phyloP scores from a whole-genome alignment of 169 alveolate genomes.

The Plasmodium falciparum region DNA sequence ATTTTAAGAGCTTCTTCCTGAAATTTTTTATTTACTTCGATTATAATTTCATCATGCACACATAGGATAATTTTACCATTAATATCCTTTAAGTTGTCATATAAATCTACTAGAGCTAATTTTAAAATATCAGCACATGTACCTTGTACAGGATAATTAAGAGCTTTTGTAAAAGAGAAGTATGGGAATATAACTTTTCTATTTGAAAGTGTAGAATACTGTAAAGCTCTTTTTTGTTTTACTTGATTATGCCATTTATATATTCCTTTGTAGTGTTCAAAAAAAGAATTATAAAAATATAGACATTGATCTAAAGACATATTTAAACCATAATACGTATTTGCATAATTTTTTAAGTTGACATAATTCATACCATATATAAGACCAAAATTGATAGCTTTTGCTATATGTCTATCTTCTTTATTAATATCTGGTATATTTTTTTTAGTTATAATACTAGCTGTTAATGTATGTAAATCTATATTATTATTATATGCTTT shows the following conservation, averaged over 20 bases:
- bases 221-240: constrained; percentile 79
- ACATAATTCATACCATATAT: constrained; percentile 90
- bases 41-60: constrained; percentile 89
- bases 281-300: constrained; percentile 84
- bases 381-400: constrained; percentile 91
- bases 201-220: constrained; percentile 82
- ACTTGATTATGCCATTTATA: constrained; percentile 88
- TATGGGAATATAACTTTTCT: constrained; percentile 87
- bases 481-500: constrained; percentile 86
- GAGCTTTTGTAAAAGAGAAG: constrained; percentile 87
- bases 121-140: constrained; percentile 92
- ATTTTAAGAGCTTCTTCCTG: constrained; percentile 84
- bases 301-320: constrained; percentile 84
- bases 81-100: constrained; percentile 78
- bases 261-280: constrained; percentile 87
- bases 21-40: constrained; percentile 85
- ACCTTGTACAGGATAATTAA: constrained; percentile 92
- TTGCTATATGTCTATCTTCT: constrained; percentile 92
- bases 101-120: constrained; percentile 86
- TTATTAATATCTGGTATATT: constrained; percentile 80
- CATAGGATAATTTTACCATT: constrained; percentile 87
- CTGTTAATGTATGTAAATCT: constrained; percentile 86
- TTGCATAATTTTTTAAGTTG: constrained; percentile 88
- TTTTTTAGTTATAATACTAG: constrained; percentile 83
- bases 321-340: constrained; percentile 83